Conservation (phyloP, 208 protist genomes). For the Trypanosoma avium region DNA sequence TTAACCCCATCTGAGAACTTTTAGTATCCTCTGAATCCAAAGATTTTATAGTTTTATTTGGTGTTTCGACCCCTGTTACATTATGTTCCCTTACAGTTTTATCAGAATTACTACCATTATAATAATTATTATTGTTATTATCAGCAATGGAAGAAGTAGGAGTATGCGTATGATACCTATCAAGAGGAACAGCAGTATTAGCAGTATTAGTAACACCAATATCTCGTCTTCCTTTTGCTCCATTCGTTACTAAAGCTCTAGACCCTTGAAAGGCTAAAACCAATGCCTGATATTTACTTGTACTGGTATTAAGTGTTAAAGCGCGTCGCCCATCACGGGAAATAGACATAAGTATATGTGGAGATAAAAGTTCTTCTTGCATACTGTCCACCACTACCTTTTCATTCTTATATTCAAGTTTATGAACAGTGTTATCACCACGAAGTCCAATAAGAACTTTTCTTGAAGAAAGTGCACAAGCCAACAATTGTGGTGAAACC, state of each 20-base stretch:
- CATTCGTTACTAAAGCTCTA: not conserved
- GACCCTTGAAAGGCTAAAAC: slow-evolving; percentile 7
- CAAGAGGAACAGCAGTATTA: too few species aligned
- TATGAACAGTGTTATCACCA: slow-evolving; percentile 19
- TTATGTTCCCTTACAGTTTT: too few species aligned
- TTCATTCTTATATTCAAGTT: slow-evolving; percentile 39
- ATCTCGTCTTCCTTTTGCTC: too few species aligned
- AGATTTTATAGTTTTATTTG: too few species aligned
- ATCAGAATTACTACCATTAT: too few species aligned
- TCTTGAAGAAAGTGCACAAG: slow-evolving; percentile 33
- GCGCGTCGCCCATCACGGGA: slow-evolving; percentile 23
- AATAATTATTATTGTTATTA: too few species aligned
- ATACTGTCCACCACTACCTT: slow-evolving; percentile 17
- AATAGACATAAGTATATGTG: slow-evolving; percentile 10
- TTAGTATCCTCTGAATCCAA: too few species aligned
- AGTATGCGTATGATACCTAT: too few species aligned
- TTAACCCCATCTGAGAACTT: too few species aligned
- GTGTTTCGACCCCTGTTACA: too few species aligned
- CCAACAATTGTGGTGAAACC: slow-evolving; percentile 9
- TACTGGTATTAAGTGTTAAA: slow-evolving; percentile 7
- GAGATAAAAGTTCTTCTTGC: slow-evolving; percentile 18
- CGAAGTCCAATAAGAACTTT: slow-evolving; percentile 30
- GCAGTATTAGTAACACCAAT: too few species aligned
- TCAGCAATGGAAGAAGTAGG: too few species aligned
- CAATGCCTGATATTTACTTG: slow-evolving; percentile 12